These are phyloP conservation scores for Ogataea neopini DNA, from an alignment of 805 yeast species.

Conservation along the genomic window DNA sequence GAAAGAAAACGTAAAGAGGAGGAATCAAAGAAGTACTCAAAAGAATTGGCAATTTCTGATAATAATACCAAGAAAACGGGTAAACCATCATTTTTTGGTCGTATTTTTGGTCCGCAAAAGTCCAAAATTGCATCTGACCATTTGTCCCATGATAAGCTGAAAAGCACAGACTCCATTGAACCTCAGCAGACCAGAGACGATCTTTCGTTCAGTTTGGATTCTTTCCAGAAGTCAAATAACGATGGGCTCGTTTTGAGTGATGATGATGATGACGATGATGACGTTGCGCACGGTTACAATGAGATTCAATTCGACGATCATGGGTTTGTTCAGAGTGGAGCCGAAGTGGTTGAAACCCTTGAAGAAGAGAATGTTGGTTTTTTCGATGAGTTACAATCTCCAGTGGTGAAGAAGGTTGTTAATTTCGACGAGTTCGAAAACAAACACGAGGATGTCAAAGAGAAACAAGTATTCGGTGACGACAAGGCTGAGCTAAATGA, in stretches of 20 bases:
- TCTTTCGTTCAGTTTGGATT: constrained; percentile 7
- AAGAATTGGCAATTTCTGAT: constrained; percentile 1
- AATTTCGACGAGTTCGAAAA: not conserved
- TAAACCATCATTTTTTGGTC: constrained; percentile 26
- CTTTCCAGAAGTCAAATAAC: constrained; percentile 4
- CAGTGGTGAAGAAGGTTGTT: not conserved
- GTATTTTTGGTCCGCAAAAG: constrained; percentile 28
- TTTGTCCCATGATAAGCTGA: constrained; percentile 25
- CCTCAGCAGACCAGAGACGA: constrained; percentile 7
- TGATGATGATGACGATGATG: constrained; percentile 17
- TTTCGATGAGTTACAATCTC: not conserved
- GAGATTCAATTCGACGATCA: constrained; percentile 14
- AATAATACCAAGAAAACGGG: constrained; percentile 5
- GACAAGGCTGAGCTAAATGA: too few species aligned
- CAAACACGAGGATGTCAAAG: not conserved
- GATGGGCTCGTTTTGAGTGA: constrained; percentile 15
- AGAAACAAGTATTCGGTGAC: too few species aligned
- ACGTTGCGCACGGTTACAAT: constrained; percentile 16
- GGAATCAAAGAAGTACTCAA: constrained; percentile 22
- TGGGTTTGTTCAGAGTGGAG: constrained; percentile 6
- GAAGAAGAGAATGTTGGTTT: not conserved
- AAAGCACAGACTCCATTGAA: not conserved
- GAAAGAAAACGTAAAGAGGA: constrained; percentile 26
- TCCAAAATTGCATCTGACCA: constrained; percentile 33
- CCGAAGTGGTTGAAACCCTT: constrained; percentile 6